Conservation (phyloP, 805 yeast species). For the Sugiyamaella smithiae region DNA sequence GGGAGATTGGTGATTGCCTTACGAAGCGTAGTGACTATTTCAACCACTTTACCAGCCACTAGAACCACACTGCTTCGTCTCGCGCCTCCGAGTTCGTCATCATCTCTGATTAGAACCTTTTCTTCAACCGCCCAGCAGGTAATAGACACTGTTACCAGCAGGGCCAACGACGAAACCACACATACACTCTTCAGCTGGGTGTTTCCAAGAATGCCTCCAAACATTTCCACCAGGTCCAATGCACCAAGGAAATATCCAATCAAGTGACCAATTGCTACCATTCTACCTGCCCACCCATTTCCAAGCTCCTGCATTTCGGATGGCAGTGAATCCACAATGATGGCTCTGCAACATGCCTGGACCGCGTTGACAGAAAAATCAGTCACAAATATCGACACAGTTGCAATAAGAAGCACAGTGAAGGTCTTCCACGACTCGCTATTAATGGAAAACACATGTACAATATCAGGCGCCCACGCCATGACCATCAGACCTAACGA, state of each 20-base stretch:
- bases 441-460: background rate
- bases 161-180: slow-evolving; percentile 41
- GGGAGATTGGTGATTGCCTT: slow-evolving; percentile 38
- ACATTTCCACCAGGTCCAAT: slow-evolving; percentile 39
- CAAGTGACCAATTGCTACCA: slow-evolving; percentile 60
- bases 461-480: slow-evolving; percentile 44
- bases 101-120: slow-evolving; percentile 39
- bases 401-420: slow-evolving; percentile 45
- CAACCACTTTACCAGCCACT: background rate
- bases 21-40: slow-evolving; percentile 15
- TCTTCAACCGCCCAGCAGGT: slow-evolving; percentile 48
- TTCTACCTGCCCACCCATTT: slow-evolving; percentile 67
- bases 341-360: slow-evolving; percentile 63
- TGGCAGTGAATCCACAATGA: slow-evolving; percentile 60
- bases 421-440: slow-evolving; percentile 23
- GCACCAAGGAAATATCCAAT: slow-evolving; percentile 56
- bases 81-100: background rate
- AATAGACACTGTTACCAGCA: slow-evolving; percentile 40
- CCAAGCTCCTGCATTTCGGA: slow-evolving; percentile 55
- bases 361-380: slow-evolving; percentile 61
- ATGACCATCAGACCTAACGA: slow-evolving; percentile 44
- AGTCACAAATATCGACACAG: slow-evolving; percentile 49
- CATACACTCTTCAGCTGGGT: slow-evolving; percentile 55
- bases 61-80: background rate
- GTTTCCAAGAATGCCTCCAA: slow-evolving; percentile 42